Base-by-base conservation (phyloP, 352 stramenopile species). In the Pythium chondricola region DNA sequence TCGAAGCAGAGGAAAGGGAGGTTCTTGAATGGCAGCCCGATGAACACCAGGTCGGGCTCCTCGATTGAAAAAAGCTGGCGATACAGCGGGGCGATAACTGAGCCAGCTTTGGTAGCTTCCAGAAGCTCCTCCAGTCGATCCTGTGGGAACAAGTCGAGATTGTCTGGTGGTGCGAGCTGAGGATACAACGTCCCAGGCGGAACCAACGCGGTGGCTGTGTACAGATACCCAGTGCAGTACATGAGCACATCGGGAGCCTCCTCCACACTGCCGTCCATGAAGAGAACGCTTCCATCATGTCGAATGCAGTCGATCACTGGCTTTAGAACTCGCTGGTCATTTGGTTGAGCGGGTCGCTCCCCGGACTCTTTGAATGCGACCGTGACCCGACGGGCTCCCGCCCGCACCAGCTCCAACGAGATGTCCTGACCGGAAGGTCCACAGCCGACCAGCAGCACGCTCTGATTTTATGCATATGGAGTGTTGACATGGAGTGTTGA, bases 1-100 rank as follows among this genome's bases (percentile, higher is more conserved):
- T 89, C 75, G 45, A 89, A 92, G 52, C 67, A 89, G 2, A 81
- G 49, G 35, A 92, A 92, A n/a, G 77, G 80, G 29, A 92, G 50
- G 30, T 88, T 88, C 54, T 70, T 83, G 43, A 88, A 88, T 0
- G 71, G 73, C 21, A 92, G 49, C 0, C 80, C 80, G 29, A 92
- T 52, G 46, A 92, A 89, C 24, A 69, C 80, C 16, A 83, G 45
- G 37, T 82, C 77, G 5, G 80, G 69, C 29, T 89, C 76, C 52
- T 88, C 77, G 18, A 89, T 87, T 24, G 75, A 70, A 60, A 92
- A 78, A 32, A 92, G 46, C 21, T 92, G 73, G 50, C 86, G 85
- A 63, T 87, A 88, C 20, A 92, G 53, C 6, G 80, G 80, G 17
- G 75, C 75, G 16, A 92, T 63, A 20, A 61, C 68, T 18, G 50